These are phyloP conservation scores for Neolentinus lepideus DNA, from an alignment of 1,284 basidiomycete genomes.

Conservation along the genomic window DNA sequence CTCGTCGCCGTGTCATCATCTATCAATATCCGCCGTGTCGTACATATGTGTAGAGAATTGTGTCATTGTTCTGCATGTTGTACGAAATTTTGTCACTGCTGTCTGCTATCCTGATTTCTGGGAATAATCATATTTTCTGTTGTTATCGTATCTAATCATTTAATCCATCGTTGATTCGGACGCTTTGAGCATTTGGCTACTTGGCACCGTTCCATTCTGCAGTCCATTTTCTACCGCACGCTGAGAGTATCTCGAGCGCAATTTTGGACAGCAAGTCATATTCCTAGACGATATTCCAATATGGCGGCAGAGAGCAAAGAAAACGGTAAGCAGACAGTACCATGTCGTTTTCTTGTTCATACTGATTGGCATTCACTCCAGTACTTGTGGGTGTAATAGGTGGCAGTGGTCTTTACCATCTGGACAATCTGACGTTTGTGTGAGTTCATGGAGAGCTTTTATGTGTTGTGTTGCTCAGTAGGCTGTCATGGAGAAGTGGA, in stretches of 20 bases:
- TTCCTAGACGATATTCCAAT: not conserved
- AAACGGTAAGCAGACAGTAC: not conserved
- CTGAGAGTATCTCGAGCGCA: not conserved
- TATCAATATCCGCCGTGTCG: not conserved
- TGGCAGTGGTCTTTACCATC: constrained; percentile 82
- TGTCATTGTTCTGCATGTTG: not conserved
- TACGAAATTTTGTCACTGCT: not conserved
- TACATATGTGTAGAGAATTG: not conserved
- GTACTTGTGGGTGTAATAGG: constrained; percentile 82
- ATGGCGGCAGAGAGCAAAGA: not conserved
- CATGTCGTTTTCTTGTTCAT: not conserved
- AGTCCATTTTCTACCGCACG: no score
- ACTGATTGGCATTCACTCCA: constrained; percentile 19
- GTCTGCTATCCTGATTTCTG: not conserved
- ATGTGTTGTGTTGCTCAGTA: no score
- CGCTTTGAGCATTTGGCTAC: not conserved
- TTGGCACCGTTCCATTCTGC: not conserved
- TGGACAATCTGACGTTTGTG: constrained; percentile 84
- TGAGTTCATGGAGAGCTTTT: constrained; percentile 30
- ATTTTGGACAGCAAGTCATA: not conserved
- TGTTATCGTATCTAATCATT: not conserved
- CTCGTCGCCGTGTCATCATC: not conserved
- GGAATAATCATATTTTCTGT: not conserved
- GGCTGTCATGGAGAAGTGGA: no score
- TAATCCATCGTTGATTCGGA: not conserved